Evolutionary conservation across 2,329 filamentous ascomycete genomes (phyloP).

Genomic region (Trichophyton simii): DNA sequence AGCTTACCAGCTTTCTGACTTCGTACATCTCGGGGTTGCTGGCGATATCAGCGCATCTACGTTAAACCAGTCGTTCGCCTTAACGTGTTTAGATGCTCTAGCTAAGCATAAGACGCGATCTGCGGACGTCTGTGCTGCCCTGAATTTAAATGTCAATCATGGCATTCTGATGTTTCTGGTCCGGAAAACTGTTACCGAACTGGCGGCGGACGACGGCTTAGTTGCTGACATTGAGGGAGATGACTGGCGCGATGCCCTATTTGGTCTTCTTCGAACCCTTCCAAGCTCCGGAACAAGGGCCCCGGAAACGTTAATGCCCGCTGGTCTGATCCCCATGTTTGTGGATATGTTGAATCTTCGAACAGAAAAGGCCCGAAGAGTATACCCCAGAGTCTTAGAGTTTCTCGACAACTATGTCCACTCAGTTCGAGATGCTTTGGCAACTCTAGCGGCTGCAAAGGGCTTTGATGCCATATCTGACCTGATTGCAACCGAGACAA

Average conservation of each 20-base stretch:
- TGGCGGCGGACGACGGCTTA: slow-evolving; percentile 49
- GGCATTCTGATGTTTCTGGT: slow-evolving; percentile 88
- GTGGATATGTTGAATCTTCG: slow-evolving; percentile 78
- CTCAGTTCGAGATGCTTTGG: slow-evolving; percentile 71
- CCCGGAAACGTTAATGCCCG: slow-evolving; percentile 72
- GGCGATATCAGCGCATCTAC: slow-evolving; percentile 56
- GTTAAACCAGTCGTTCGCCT: slow-evolving; percentile 67
- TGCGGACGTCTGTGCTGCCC: slow-evolving; percentile 72
- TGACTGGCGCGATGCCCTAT: slow-evolving; percentile 81
- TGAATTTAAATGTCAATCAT: slow-evolving; percentile 93
- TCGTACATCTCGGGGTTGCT: slow-evolving; percentile 71
- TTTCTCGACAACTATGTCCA: slow-evolving; percentile 86
- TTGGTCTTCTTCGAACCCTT: slow-evolving; percentile 74
- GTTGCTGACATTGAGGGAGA: slow-evolving; percentile 56
- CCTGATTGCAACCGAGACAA: slow-evolving; percentile 67
- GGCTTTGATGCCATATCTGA: slow-evolving; percentile 87
- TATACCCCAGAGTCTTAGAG: slow-evolving; percentile 69
- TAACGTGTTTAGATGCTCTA: slow-evolving; percentile 74
- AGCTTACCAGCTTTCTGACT: slow-evolving; percentile 79
- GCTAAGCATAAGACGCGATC: slow-evolving; percentile 64
- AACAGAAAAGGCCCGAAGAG: slow-evolving; percentile 67
- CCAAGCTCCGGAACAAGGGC: slow-evolving; percentile 58
- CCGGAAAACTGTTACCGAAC: slow-evolving; percentile 74
- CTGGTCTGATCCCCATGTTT: slow-evolving; percentile 78
- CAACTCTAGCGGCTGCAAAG: slow-evolving; percentile 64